phyloP scores from a whole-genome alignment of 2,329 filamentous ascomycete genomes.

The Calonectria multiphialidica region DNA sequence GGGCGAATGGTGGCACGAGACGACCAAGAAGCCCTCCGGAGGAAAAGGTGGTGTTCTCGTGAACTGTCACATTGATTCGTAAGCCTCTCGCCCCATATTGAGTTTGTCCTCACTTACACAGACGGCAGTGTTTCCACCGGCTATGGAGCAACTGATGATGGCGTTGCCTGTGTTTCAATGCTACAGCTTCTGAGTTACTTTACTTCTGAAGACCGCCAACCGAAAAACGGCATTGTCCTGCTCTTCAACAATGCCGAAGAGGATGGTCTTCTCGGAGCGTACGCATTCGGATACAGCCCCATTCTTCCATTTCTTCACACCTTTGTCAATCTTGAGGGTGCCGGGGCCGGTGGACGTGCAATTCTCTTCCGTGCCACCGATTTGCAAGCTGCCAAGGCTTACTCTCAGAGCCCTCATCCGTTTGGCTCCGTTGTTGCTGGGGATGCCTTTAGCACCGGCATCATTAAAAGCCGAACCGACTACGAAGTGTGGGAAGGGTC shows the following conservation, averaged over 20 bases:
- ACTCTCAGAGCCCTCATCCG: conserved; percentile 77
- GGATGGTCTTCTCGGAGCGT: conserved; percentile 89
- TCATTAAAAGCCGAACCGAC: conserved; percentile 89
- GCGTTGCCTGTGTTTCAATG: conserved; percentile 87
- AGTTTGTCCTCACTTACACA: conserved; percentile 27
- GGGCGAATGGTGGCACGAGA: conserved; percentile 78
- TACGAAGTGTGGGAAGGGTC: conserved; percentile 85
- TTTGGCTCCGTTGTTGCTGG: conserved; percentile 86
- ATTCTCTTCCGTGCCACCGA: conserved; percentile 91
- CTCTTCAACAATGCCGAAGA: conserved; percentile 97
- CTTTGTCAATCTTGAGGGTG: conserved; percentile 95
- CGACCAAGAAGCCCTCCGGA: conserved; percentile 58
- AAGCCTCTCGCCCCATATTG: conserved; percentile 38
- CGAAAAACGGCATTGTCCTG: conserved; percentile 83
- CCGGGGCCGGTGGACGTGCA: conserved; percentile 90
- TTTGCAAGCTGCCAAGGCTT: conserved; percentile 84
- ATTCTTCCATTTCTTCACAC: conserved; percentile 84
- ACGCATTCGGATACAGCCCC: conserved; percentile 86
- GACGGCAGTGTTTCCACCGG: conserved; percentile 82
- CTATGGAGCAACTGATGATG: conserved; percentile 94
- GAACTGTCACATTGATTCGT: conserved; percentile 92
- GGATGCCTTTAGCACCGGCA: conserved; percentile 84
- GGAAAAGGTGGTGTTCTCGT: conserved; percentile 85
- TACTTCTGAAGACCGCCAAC: conserved; percentile 76
- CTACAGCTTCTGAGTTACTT: conserved; percentile 91